A percentile compares a stretch with the other conserved stretches of the same genome.
phyloP scores from a whole-genome alignment of 1,284 basidiomycete species.

The Cryptococcus depauperatus region DNA sequence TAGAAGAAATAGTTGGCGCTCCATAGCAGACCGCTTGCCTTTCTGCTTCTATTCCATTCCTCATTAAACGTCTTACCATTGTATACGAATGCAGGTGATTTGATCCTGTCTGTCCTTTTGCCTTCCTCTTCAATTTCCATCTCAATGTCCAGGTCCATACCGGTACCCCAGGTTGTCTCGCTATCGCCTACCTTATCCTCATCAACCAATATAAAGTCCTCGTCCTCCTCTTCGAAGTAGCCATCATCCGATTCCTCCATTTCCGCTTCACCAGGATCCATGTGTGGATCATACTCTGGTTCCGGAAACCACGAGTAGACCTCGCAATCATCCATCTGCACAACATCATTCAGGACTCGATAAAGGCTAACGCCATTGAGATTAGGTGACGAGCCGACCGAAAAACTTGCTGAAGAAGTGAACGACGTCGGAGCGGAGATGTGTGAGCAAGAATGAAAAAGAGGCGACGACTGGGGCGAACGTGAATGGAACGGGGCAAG shows the following conservation, averaged over 20 bases:
- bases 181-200: slow-evolving; percentile 25
- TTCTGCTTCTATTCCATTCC: slow-evolving; percentile 44
- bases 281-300: slow-evolving; percentile 86
- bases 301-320: slow-evolving; percentile 93
- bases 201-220: slow-evolving; percentile 28
- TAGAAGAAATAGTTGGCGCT: slow-evolving; percentile 97
- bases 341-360: slow-evolving; percentile 79
- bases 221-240: slow-evolving; percentile 8
- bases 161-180: slow-evolving; percentile 12
- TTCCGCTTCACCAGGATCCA: slow-evolving; percentile 48
- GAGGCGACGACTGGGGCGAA: slow-evolving; percentile 1
- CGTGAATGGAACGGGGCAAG: neutral
- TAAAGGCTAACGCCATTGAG: slow-evolving; percentile 67
- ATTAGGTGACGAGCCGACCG: slow-evolving; percentile 30
- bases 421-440: slow-evolving; percentile 24
- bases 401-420: slow-evolving; percentile 46
- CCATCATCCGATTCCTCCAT: slow-evolving; percentile 45
- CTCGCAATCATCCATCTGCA: slow-evolving; percentile 84
- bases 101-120: slow-evolving; percentile 2
- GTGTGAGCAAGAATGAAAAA: neutral
- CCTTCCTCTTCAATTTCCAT: slow-evolving; percentile 19
- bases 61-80: too few species aligned
- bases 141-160: slow-evolving; percentile 36
- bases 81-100: slow-evolving; percentile 1
- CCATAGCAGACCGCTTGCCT: slow-evolving; percentile 77